Base-by-base conservation (phyloP, 495 filamentous ascomycete species). In the Aspergillus avenaceus region DNA sequence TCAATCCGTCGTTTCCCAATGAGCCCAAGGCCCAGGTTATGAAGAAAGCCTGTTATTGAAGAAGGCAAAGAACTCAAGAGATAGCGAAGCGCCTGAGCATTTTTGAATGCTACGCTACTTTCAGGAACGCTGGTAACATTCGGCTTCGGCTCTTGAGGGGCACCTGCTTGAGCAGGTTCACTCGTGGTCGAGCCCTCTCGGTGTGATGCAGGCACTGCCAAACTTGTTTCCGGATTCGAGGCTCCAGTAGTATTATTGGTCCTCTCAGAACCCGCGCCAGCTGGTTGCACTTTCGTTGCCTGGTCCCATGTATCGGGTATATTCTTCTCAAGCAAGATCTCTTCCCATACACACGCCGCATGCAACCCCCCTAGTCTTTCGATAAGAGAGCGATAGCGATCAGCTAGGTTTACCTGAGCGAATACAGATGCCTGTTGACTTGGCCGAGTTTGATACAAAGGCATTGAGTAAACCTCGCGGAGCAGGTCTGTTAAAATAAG, bases 261-360 rank as follows among this genome's bases (percentile, higher is more conserved):
- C 43, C 71, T 67, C 9, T 77, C 73, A n/a, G 75, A 60, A 41
- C 65, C 69, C 37, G 67, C 61, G 8, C 70, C 75, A 42, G 66
- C 64, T 45, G 72, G 71, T 52, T 78, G 76, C 32, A 75, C 66
- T 43, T 75, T 76, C 14, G 82, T 84, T 8, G 80, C 79, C 56
- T 82, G 75, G 52, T 85, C 81, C 82, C 84, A 88, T 27, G 78
- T 71, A 14, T 81, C 74, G 2, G 87, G 84, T 45, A 87, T 79
- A 36, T 66, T 75, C 56, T 83, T 82, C 59, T 85, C 78, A 18
- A 97, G 69, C 0, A 84, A 60, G 25, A 88, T 87, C 50, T 92
- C 88, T 64, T 98, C 95, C 75, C 85, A 85, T 19, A 93, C 75
- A 50, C 90, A 87, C 41, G 82, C 81, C 24, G 86, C 82, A 50